Base-by-base conservation (phyloP, 2,329 filamentous ascomycete species). In the Pseudocercospora macadamiae region DNA sequence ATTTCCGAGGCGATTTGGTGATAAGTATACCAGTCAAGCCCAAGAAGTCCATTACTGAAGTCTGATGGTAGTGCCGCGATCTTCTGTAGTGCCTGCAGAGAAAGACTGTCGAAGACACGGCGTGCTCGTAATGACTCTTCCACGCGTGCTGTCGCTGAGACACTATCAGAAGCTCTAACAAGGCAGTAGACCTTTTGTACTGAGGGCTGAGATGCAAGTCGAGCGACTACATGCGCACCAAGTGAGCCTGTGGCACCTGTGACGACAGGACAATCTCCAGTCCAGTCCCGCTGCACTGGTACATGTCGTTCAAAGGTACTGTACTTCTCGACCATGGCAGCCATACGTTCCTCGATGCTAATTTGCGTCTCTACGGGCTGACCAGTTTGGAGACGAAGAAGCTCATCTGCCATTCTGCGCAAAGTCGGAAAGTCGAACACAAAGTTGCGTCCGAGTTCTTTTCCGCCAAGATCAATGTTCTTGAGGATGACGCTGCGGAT, bases 181-280 rank as follows among this genome's bases (percentile, higher is more conserved):
- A 84, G 76, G 55, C 79, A 81, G 72, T 82, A 84, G 1, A 86
- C 71, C 3, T 71, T 72, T 6, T 62, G 57, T 4, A 75, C 68
- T 18, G 63, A 60, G 4, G 65, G 54, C 3, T 66, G 64, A 9
- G 36, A 53, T 16, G 71, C 67, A 3, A 77, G 66, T n/a, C 74
- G 67, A 1, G 70, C 64, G 2, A 85, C 76, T 1, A 87, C 74
- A 61, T 88, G 84, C 0, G 83, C 78, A 1, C 87, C 87, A 0
- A 89, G 76, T 0, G 85, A 86, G 1, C 87, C 87, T 0, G 87
- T 89, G 0, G 82, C 81, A 1, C 87, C 87, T 0, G 87, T 89
- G 1, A 89, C 57, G 18, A 69, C 47, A 1, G 62, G 39, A 37
- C 55, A 55, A 25, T 55, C 51, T 21, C 55, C 54, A 39, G 57